Evolutionary conservation across 2,329 filamentous ascomycete genomes (phyloP).

Genomic region (Nemania sp.): DNA sequence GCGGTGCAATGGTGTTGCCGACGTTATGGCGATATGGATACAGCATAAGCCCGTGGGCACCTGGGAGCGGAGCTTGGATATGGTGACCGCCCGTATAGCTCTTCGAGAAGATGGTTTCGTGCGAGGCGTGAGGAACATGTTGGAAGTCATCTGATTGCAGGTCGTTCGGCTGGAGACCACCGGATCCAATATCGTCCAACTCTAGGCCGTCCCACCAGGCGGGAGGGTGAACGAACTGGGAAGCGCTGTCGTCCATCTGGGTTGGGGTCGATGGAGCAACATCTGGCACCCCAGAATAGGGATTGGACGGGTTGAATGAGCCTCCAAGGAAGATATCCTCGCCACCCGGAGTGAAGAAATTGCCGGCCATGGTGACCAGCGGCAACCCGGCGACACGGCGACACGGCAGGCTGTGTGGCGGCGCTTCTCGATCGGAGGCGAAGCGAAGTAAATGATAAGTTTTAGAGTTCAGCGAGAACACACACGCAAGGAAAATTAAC

Average conservation of each 20-base stretch:
- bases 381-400: no score
- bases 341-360: not conserved
- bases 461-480: no score
- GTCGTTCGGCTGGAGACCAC: constrained; percentile 18
- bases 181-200: constrained; percentile 11
- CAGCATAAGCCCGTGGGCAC: no score
- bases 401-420: no score
- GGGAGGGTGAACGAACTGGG: constrained; percentile 14
- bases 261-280: constrained; percentile 2
- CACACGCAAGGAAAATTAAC: not conserved
- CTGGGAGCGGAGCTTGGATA: constrained; percentile 23
- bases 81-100: constrained; percentile 22
- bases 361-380: no score
- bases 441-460: not conserved
- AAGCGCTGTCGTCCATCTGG: constrained; percentile 21
- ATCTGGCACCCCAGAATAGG: constrained; percentile 5
- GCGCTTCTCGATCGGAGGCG: no score
- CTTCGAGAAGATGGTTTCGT: constrained; percentile 31
- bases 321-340: not conserved
- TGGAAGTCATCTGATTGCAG: constrained; percentile 26
- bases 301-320: not conserved
- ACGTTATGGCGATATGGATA: constrained; percentile 3
- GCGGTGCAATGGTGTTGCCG: constrained; percentile 6
- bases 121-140: constrained; percentile 25
- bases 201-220: not conserved